Base-by-base conservation (phyloP, 805 yeast genomes). In the Candida suzukii region DNA sequence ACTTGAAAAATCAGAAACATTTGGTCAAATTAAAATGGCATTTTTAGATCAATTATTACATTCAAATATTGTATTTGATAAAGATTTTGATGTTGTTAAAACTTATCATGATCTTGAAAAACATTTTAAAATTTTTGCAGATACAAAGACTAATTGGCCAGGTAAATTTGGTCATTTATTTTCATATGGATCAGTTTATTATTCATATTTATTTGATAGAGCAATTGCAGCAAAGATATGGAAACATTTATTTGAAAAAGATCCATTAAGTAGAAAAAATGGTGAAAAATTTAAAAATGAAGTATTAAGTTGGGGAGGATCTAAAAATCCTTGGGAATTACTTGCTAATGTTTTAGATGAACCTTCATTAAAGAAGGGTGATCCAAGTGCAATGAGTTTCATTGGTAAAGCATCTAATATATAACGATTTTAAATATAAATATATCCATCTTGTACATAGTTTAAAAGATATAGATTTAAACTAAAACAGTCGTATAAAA, bases 131-230 rank as follows among this genome's bases (percentile, higher is more conserved):
- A 76, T 88, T 2, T 79, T 85, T 53, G 76, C 83, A 2, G 91
- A 86, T 49, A 62, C 69, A 17, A 66, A 74, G 47, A 80, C 95
- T 2, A 81, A 80, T 21, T 90, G 97, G 96, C 95, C 87, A 43
- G 97, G 95, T 1, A 87, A 82, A 56, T 90, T 93, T 62, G 95
- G 96, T 1, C 99, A 93, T 56, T 64, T 93, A 32, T 85, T 83
- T 50, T 88, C 96, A 0, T 93, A 93, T 56, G 98, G 98, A 1
- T 86, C 97, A 0, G 85, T 90, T 1, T 93, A 93, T 57, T 93
- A 93, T 63, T 84, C 96, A 25, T 93, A 93, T 57, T 61, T 93
- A 39, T 73, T 93, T 42, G 99, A 93, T 62, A 66, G 97, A 31
- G 96, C 96, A 7, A 85, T 93, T 47, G 97, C 98, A 0, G 77